Percentiles rank a stretch among this genome's conserved stretches.
phyloP scores from a whole-genome alignment of 805 yeast species.

The Yamadazyma endophytica region DNA sequence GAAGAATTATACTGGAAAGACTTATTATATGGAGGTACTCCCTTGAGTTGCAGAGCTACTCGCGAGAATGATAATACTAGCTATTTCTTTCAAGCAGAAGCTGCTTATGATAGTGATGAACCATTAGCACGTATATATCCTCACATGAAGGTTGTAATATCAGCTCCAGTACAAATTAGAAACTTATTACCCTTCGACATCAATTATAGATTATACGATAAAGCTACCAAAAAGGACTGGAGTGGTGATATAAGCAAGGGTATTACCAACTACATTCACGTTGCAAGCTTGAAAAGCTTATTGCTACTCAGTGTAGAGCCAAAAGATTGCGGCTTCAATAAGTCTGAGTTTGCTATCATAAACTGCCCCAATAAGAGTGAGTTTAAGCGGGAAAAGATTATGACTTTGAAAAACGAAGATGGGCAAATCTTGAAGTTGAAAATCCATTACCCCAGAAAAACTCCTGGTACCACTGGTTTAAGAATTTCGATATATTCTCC shows the following conservation, averaged over 20 bases:
- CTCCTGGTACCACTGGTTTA: constrained; percentile 53
- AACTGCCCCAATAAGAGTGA: constrained; percentile 52
- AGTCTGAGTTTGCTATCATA: constrained; percentile 73
- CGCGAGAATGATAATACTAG: constrained; percentile 35
- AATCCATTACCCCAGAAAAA: constrained; percentile 56
- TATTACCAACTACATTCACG: constrained; percentile 69
- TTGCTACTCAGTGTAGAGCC: constrained; percentile 69
- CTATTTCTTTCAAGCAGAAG: constrained; percentile 71
- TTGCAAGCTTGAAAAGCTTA: constrained; percentile 68
- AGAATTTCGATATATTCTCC: constrained; percentile 77
- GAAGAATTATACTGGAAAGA: constrained; percentile 63
- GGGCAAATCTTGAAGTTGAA: constrained; percentile 66
- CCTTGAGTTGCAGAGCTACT: constrained; percentile 57
- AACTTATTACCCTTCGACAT: constrained; percentile 83
- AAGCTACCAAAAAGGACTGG: constrained; percentile 65
- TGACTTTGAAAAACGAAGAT: constrained; percentile 52
- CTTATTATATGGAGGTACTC: constrained; percentile 44
- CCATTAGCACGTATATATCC: constrained; percentile 78
- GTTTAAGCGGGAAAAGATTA: constrained; percentile 50
- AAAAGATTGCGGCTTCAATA: constrained; percentile 53
- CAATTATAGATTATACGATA: constrained; percentile 71
- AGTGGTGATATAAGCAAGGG: constrained; percentile 60
- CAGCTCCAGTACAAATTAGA: constrained; percentile 84
- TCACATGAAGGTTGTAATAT: constrained; percentile 68
- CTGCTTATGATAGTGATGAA: constrained; percentile 59